Percentiles rank a stretch among this genome's conserved stretches.
Conservation (phyloP, 148 eudicot species). For the Amaranthus cruentus region DNA sequence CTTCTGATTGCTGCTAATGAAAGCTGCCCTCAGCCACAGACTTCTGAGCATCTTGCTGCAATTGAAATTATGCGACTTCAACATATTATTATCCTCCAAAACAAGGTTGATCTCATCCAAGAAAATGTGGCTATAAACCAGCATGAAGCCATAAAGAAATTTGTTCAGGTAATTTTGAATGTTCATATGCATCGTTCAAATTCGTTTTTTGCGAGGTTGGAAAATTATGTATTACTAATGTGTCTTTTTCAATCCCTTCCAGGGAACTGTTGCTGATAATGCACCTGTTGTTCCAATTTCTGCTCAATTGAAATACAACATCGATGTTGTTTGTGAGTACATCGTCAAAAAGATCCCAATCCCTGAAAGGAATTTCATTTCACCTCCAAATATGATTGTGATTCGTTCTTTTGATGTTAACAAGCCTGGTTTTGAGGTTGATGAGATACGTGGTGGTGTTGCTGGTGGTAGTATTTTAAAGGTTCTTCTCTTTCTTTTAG, state of each 20-base stretch:
- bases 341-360: slow-evolving; percentile 87
- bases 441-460: slow-evolving; percentile 91
- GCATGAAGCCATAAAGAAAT: slow-evolving; percentile 88
- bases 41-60: slow-evolving; percentile 97
- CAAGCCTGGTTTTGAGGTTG: slow-evolving; percentile 94
- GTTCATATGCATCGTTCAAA: neutral
- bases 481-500: slow-evolving; percentile 37
- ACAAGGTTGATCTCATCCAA: slow-evolving; percentile 92
- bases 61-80: slow-evolving; percentile 96
- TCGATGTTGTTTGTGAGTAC: slow-evolving; percentile 92
- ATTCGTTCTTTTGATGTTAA: slow-evolving; percentile 97
- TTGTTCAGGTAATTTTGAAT: slow-evolving; percentile 60
- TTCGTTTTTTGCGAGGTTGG: too few relatives aligned
- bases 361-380: slow-evolving; percentile 79
- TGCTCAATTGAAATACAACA: slow-evolving; percentile 91
- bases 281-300: slow-evolving; percentile 95
- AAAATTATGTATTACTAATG: neutral
- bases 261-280: slow-evolving; percentile 95
- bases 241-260: slow-evolving; percentile 11
- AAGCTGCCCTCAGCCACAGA: slow-evolving; percentile 98
- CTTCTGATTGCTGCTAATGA: slow-evolving; percentile 26
- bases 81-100: slow-evolving; percentile 93
- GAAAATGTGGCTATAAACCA: slow-evolving; percentile 95
- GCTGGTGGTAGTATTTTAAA: slow-evolving; percentile 98
- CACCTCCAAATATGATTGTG: slow-evolving; percentile 97